Base-by-base conservation (phyloP, 148 eudicot species). In the Beta vulgaris region DNA sequence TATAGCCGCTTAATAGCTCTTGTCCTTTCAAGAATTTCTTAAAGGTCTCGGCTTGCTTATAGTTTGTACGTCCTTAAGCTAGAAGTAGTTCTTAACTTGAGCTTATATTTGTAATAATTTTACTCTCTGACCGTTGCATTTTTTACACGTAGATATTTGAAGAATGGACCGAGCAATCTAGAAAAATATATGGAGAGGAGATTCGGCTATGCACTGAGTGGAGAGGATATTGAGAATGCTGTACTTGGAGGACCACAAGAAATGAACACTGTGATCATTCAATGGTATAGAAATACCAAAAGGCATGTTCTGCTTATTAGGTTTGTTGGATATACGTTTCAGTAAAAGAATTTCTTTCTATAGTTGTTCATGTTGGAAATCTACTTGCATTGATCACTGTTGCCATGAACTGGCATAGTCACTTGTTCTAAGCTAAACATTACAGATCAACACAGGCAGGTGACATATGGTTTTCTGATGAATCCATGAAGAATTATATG, bases 201-300 rank as follows among this genome's bases (percentile, higher is more conserved):
- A 87, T 94, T 94, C 85, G 92, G 97, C 71, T 94, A 94, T 79
- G 98, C 97, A 15, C 79, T 94, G 68, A 88, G 98, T 73, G 85
- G 98, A 85, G 97, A 91, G 77, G 98, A 94, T 78, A 92, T 94
- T 26, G 98, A 94, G 79, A 94, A 94, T 81, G 98, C 98, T 61
- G 92, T 92, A 57, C 96, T 94, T 61, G 98, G 98, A 83, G 98
- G 98, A 23, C 98, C 98, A n/a, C 92, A 78, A 87, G 76, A 36
- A 25, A 63, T 43, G 7, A 62, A 35, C 7, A 29, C 6, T 62
- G 32, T 23, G 29, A 8, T 73, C 57, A 39, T 23, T 36, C 40
- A 9, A 35, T 60, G 53, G 36, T 68, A 61, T 60, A 79, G 75
- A 73, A 58, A n/a, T n/a, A n/a, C n/a, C n/a, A n/a, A 28, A 37